Conservation (phyloP, 2,329 filamentous ascomycete genomes). For the Pestalotiopsis fici region DNA sequence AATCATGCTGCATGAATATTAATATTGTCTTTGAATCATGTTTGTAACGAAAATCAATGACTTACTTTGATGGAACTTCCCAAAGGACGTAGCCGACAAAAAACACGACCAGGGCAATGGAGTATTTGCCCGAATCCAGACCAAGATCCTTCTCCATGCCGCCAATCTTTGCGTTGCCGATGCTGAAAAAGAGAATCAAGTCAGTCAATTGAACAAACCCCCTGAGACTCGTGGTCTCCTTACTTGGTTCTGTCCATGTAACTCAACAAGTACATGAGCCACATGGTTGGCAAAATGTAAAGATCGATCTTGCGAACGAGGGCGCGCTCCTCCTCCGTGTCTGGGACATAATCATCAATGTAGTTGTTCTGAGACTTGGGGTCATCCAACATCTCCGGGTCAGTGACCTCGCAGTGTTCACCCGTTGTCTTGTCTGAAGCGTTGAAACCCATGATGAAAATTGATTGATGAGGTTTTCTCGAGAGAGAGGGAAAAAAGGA, state of each 20-base stretch:
- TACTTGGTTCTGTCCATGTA: constrained; percentile 60
- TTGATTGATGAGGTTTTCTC: neutral
- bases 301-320: constrained; percentile 42
- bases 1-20: constrained; percentile 40
- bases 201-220: neutral
- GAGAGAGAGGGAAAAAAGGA: neutral
- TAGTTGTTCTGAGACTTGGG: constrained; percentile 14
- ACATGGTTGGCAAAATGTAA: constrained; percentile 49
- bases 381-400: constrained; percentile 8
- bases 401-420: constrained; percentile 15
- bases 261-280: constrained; percentile 58
- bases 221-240: neutral
- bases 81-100: constrained; percentile 71
- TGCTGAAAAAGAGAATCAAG: constrained; percentile 30
- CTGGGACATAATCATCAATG: constrained; percentile 25
- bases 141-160: constrained; percentile 43
- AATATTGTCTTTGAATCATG: neutral
- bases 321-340: constrained; percentile 31
- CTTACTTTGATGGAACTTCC: constrained; percentile 60
- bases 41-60: neutral
- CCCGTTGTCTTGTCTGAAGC: constrained; percentile 1
- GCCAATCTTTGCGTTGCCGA: constrained; percentile 58
- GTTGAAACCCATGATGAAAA: neutral
- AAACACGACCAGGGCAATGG: constrained; percentile 60
- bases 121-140: constrained; percentile 63